These are phyloP conservation scores for Circinella umbellata DNA, from an alignment of 371 early-diverging fungal genomes.

Conservation along the genomic window DNA sequence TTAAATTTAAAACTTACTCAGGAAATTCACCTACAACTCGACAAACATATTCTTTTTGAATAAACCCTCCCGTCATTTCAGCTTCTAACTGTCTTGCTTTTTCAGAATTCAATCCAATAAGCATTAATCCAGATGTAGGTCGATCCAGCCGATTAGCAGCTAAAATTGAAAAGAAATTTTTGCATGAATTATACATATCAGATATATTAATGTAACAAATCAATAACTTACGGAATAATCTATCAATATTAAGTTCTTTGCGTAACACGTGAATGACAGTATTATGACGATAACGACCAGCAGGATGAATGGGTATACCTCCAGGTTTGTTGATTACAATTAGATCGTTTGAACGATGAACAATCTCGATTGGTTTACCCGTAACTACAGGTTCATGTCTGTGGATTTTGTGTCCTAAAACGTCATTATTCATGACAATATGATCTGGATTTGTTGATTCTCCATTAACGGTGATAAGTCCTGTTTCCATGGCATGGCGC, in stretches of 20 bases:
- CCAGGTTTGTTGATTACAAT: conserved; percentile 91
- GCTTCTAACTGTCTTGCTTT: conserved; percentile 66
- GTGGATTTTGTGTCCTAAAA: conserved; percentile 83
- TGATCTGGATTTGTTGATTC: conserved; percentile 53
- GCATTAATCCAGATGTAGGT: conserved; percentile 89
- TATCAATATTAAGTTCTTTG: conserved; percentile 61
- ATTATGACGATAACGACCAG: conserved; percentile 83
- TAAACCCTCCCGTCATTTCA: conserved; percentile 65
- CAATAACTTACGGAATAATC: conserved; percentile 73
- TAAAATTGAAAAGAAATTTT: conserved; percentile 17
- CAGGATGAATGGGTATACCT: conserved; percentile 88
- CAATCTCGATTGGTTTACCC: conserved; percentile 60
- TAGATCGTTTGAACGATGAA: conserved; percentile 68
- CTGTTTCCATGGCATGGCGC: conserved; percentile 78
- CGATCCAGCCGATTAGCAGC: conserved; percentile 92
- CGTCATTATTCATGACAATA: conserved; percentile 71
- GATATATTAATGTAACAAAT: background rate
- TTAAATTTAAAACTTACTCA: conserved; percentile 38
- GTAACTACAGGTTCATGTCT: conserved; percentile 96
- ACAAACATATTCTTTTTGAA: conserved; percentile 89
- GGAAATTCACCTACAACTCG: conserved; percentile 91
- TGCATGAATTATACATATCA: background rate
- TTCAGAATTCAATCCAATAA: conserved; percentile 72
- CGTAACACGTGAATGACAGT: conserved; percentile 81
- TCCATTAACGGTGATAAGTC: conserved; percentile 81